phyloP scores from a whole-genome alignment of 495 filamentous ascomycete species.

The Aspergillus nidulans region DNA sequence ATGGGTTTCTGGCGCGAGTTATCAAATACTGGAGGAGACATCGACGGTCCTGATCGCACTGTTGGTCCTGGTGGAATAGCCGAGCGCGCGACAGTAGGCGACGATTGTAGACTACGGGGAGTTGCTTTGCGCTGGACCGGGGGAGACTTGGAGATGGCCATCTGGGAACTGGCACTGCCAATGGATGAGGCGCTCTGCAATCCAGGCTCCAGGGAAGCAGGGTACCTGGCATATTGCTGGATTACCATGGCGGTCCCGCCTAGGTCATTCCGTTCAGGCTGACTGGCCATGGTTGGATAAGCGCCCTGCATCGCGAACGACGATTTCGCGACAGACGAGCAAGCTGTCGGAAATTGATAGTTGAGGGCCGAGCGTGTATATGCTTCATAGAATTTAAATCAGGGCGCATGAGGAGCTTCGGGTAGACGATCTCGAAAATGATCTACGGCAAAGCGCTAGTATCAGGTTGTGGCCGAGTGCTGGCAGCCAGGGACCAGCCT shows the following conservation, averaged over 20 bases:
- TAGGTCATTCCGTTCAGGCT: slow-evolving; percentile 28
- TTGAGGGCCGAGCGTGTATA: background rate
- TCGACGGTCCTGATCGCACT: slow-evolving; percentile 33
- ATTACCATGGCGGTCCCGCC: slow-evolving; percentile 32
- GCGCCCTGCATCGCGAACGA: slow-evolving; percentile 29
- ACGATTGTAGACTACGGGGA: slow-evolving; percentile 43
- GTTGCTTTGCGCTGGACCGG: slow-evolving; percentile 40
- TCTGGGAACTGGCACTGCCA: slow-evolving; percentile 38
- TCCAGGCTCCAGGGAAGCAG: slow-evolving; percentile 34
- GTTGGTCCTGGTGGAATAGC: slow-evolving; percentile 26
- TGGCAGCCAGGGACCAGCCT: slow-evolving; percentile 21
- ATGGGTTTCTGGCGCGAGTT: slow-evolving; percentile 26
- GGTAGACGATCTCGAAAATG: background rate
- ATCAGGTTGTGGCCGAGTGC: background rate
- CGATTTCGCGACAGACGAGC: background rate
- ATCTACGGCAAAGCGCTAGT: background rate
- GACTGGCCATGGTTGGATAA: slow-evolving; percentile 33
- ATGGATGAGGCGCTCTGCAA: slow-evolving; percentile 42
- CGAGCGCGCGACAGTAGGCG: slow-evolving; percentile 34
- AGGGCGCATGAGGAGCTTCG: slow-evolving; percentile 5
- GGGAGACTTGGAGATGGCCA: slow-evolving; percentile 36
- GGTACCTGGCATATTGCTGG: slow-evolving; percentile 45
- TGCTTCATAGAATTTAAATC: background rate
- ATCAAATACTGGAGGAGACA: slow-evolving; percentile 42
- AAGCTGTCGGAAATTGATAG: background rate